Conservation (phyloP, 805 yeast species). For the Jamesozyma lodderae region DNA sequence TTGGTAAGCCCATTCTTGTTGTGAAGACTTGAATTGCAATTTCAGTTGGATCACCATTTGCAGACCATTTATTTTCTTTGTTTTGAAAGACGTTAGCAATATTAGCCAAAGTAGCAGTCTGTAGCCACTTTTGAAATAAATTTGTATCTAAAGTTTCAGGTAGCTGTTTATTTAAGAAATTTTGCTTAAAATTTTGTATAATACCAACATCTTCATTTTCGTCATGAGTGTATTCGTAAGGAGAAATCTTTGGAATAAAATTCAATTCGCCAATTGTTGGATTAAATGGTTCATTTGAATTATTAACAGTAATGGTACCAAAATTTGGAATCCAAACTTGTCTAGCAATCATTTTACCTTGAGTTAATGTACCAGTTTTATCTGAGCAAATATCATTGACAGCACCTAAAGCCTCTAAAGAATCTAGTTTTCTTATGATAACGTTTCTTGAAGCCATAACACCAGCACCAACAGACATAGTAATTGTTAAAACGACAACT, state of each 20-base stretch:
- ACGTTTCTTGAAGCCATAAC: slow-evolving; percentile 94
- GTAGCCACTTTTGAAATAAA: slow-evolving; percentile 43
- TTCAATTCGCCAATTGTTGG: slow-evolving; percentile 88
- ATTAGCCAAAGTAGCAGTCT: slow-evolving; percentile 68
- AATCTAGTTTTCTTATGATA: slow-evolving; percentile 84
- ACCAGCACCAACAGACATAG: slow-evolving; percentile 90
- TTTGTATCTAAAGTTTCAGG: slow-evolving; percentile 14
- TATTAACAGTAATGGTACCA: slow-evolving; percentile 52
- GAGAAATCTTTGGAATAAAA: slow-evolving; percentile 67
- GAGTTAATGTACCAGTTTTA: slow-evolving; percentile 85
- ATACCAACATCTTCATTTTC: slow-evolving; percentile 27
- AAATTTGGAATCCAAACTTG: slow-evolving; percentile 78
- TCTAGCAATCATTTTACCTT: slow-evolving; percentile 83
- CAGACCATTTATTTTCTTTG: slow-evolving; percentile 50
- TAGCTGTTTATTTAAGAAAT: slow-evolving; percentile 10
- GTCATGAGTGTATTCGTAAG: slow-evolving; percentile 24
- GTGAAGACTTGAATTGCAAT: slow-evolving; percentile 78
- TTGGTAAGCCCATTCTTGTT: slow-evolving; percentile 44
- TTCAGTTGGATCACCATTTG: slow-evolving; percentile 86
- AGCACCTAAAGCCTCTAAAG: slow-evolving; percentile 90
- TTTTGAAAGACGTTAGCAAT: slow-evolving; percentile 57
- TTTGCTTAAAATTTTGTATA: slow-evolving; percentile 17
- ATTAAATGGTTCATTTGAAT: slow-evolving; percentile 70
- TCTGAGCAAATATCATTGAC: slow-evolving; percentile 90
- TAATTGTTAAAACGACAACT: slow-evolving; percentile 95